Conservation (phyloP, 495 filamentous ascomycete species). For the Hypoxylon subgilvum region DNA sequence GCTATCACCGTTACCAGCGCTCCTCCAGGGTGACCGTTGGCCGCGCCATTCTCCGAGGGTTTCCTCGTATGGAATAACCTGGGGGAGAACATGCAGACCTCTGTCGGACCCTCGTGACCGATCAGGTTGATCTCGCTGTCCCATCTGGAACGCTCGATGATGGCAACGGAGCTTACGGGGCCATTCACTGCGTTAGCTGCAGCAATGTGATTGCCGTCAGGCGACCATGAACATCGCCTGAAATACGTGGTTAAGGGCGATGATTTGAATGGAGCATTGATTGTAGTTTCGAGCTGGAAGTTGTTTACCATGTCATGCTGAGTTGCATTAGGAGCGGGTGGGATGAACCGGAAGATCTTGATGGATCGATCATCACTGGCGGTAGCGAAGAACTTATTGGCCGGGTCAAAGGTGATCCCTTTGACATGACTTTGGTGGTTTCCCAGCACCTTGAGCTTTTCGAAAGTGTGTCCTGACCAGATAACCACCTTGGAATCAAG, state of each 20-base stretch:
- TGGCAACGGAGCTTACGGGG: constrained; percentile 94
- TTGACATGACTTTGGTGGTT: constrained; percentile 97
- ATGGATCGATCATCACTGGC: constrained; percentile 96
- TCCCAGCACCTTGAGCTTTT: constrained; percentile 91
- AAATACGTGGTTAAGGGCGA: constrained; percentile 97
- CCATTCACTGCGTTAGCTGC: constrained; percentile 97
- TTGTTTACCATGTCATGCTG: constrained; percentile 94
- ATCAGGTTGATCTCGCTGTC: constrained; percentile 97
- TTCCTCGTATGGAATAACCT: constrained; percentile 79
- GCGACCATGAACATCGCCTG: constrained; percentile 93
- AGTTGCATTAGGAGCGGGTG: constrained; percentile 88
- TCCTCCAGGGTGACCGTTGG: constrained; percentile 43
- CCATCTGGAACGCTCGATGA: constrained; percentile 90
- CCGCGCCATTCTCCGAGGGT: constrained; percentile 52
- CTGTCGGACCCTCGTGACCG: constrained; percentile 93
- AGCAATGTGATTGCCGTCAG: constrained; percentile 95
- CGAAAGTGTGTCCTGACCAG: constrained; percentile 97
- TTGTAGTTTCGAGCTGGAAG: constrained; percentile 87
- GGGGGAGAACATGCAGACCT: constrained; percentile 96
- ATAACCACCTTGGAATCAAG: constrained; percentile 97
- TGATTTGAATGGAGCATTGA: constrained; percentile 79
- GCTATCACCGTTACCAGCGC: constrained; percentile 90
- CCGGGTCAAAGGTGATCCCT: constrained; percentile 96
- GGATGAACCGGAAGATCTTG: constrained; percentile 93
- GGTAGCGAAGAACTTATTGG: constrained; percentile 98